Evolutionary conservation across 23 red algal species (phyloP).

Genomic region (Gracilaria caudata): DNA sequence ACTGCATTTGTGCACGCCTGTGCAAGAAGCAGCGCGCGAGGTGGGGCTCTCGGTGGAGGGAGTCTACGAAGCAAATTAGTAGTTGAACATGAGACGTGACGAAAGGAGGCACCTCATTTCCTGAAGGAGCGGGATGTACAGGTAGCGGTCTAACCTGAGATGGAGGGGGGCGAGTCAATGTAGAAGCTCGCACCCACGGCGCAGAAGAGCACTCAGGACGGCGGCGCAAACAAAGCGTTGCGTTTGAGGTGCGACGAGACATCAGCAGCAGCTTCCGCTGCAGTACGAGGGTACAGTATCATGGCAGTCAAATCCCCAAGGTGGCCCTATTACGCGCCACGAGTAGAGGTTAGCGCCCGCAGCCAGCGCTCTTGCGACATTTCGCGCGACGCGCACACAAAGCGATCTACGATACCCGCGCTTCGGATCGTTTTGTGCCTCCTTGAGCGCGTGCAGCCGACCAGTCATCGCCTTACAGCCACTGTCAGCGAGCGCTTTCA

Average conservation of each 20-base stretch:
- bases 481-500: no score
- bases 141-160: neutral
- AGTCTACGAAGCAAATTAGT: neutral
- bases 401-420: neutral
- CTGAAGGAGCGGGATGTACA: neutral
- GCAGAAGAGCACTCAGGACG: neutral
- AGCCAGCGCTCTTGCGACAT: slow-evolving; percentile 18
- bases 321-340: neutral
- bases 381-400: neutral
- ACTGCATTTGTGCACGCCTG: neutral
- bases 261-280: neutral
- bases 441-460: neutral
- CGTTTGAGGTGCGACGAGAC: neutral
- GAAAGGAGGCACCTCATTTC: neutral
- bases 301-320: no score
- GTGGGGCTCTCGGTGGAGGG: neutral
- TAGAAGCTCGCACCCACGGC: no score
- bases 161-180: no score
- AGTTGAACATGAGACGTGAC: neutral
- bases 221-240: neutral
- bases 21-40: neutral
- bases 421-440: slow-evolving; percentile 1
- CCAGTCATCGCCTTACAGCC: slow-evolving; percentile 1
- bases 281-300: no score
- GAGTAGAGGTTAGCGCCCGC: neutral